Evolutionary conservation across 352 stramenopile species (phyloP), one percentile per base, ranked within the genome.

Genomic region (Chrysophaeum taylorii): DNA sequence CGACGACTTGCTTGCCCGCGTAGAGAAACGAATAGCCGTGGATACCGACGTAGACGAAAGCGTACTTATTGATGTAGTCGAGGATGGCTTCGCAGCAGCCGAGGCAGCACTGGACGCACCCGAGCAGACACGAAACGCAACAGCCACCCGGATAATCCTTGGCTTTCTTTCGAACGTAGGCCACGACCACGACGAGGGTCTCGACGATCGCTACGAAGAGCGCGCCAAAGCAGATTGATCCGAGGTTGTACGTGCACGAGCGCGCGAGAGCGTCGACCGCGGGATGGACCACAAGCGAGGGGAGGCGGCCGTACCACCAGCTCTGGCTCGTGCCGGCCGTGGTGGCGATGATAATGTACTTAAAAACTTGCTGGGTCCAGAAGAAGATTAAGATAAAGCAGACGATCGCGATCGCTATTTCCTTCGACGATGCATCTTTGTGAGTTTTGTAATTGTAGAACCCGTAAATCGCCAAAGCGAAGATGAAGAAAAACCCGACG

Each of bases 21-120:
- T 60, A 60, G 18, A 31, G 18, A 21, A 33, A 60, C 5, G 48
- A 60, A 25, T n/a, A n/a, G 48, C 48, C 48, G 48, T 31, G 48
- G 18, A 60, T 60, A 25, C 48, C 48, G 5, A 60, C 48, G 48
- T 33, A 31, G 48, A 60, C 42, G 25, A 60, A 60, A 18, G 48
- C 48, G 25, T 33, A 60, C 25, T 60, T 60, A 25, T 60, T 60
- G 5, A 60, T 33, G 48, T 60, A 60, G 48, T 60, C 48, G 48
- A 60, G 48, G 18, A 60, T 60, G 5, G 18, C 9, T 21, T 60
- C 48, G 48, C 48, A 60, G 48, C 48, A 60, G 18, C 33, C 7
- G 18, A 60, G 25, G 48, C 18, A n/a, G 18, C 18, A 33, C 48
- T 18, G 25, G 18, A 60, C 48, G 42, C 42, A 50, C 15, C 42